Conservation (phyloP, 139 green algal genomes). For the Prasinococcaceae sp. region DNA sequence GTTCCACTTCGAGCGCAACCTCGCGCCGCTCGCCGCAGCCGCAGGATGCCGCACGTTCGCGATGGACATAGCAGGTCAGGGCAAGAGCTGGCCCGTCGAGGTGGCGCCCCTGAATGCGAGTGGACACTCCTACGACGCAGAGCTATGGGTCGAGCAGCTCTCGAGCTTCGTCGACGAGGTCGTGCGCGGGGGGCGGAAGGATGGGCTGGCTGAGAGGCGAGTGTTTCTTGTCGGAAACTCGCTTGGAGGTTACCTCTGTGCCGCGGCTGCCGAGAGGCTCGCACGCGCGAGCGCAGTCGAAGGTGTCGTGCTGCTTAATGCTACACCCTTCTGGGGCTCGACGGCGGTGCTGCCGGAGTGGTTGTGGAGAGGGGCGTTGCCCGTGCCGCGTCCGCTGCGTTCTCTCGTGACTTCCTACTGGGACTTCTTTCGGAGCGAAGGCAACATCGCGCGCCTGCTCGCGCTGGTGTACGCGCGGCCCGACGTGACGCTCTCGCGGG, state of each 20-base stretch:
- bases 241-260: slow-evolving; percentile 16
- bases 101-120: not conserved
- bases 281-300: not conserved
- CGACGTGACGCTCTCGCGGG: too few species aligned
- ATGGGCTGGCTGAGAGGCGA: not conserved
- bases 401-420: slow-evolving; percentile 4
- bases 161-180: slow-evolving; percentile 21
- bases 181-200: not conserved
- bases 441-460: slow-evolving; percentile 28
- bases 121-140: slow-evolving; percentile 19
- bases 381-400: not conserved
- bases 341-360: slow-evolving; percentile 1
- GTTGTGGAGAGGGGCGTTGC: slow-evolving; percentile 4
- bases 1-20: slow-evolving; percentile 40
- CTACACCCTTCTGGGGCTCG: slow-evolving; percentile 43
- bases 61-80: slow-evolving; percentile 38
- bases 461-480: slow-evolving; percentile 44
- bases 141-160: slow-evolving; percentile 38
- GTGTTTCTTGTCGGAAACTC: slow-evolving; percentile 14
- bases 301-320: slow-evolving; percentile 48
- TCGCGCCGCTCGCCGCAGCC: slow-evolving; percentile 11
- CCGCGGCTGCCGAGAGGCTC: slow-evolving; percentile 5
- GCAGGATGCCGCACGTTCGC: slow-evolving; percentile 24
- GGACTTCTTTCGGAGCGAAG: slow-evolving; percentile 7
- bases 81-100: slow-evolving; percentile 18